Conservation (phyloP, 2,329 filamentous ascomycete genomes). For the Aspergillus sp. region DNA sequence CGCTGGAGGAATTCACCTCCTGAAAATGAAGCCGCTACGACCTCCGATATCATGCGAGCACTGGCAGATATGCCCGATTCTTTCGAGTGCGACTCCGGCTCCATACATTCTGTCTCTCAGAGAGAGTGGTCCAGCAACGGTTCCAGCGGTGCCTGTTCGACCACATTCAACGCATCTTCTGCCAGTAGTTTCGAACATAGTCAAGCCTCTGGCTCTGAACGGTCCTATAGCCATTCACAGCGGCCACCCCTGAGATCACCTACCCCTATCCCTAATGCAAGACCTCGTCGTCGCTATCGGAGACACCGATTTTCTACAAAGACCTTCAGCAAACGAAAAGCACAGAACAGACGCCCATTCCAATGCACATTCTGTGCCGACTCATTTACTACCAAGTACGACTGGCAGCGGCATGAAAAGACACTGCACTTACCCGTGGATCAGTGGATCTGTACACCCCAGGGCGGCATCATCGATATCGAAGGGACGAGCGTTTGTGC, state of each 20-base stretch:
- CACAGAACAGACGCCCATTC: constrained; percentile 39
- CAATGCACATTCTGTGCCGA: constrained; percentile 58
- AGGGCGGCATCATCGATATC: constrained; percentile 48
- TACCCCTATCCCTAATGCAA: constrained; percentile 53
- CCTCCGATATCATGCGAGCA: constrained; percentile 60
- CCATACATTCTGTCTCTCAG: no score
- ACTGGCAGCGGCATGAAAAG: constrained; percentile 57
- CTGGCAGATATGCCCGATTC: constrained; percentile 34
- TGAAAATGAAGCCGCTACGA: constrained; percentile 63
- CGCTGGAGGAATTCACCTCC: constrained; percentile 66
- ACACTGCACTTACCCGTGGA: constrained; percentile 53
- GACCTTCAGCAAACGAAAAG: constrained; percentile 20
- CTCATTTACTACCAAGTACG: constrained; percentile 53
- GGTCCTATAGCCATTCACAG: constrained; percentile 49
- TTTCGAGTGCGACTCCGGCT: no score
- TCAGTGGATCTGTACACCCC: constrained; percentile 57
- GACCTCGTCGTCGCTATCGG: constrained; percentile 50
- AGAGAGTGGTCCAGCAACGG: no score
- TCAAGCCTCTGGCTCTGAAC: no score
- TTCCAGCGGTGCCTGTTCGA: constrained; percentile 6
- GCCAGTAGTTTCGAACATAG: no score
- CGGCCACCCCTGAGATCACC: constrained; percentile 52
- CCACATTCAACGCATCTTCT: constrained; percentile 6
- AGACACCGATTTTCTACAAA: constrained; percentile 30
- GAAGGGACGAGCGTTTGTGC: constrained; percentile 52